Evolutionary conservation across 805 yeast species (phyloP).

Genomic region (Brettanomyces bruxellensis): DNA sequence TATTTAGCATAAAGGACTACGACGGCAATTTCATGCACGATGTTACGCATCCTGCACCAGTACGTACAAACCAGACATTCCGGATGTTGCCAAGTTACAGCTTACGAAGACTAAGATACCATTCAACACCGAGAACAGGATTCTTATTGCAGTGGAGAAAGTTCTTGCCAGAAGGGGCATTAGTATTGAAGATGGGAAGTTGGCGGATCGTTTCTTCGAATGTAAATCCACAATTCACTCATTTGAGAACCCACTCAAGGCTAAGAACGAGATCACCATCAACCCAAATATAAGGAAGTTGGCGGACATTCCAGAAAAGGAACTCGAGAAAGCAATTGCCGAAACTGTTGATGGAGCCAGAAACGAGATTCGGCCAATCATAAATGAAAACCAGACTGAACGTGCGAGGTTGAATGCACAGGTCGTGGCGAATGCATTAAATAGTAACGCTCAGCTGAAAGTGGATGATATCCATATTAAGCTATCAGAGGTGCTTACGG

Average conservation of each 20-base stretch:
- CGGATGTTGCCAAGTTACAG: constrained; percentile 14
- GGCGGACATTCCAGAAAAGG: constrained; percentile 10
- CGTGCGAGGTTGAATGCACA: constrained; percentile 20
- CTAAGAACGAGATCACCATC: constrained; percentile 11
- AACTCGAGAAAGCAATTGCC: constrained; percentile 13
- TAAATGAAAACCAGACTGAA: constrained; percentile 13
- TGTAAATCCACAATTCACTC: constrained; percentile 12
- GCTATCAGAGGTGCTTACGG: constrained; percentile 13
- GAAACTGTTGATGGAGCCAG: constrained; percentile 21
- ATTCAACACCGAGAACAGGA: constrained; percentile 18
- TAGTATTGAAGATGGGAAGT: constrained; percentile 10
- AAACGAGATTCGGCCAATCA: constrained; percentile 15
- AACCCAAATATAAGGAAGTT: constrained; percentile 8
- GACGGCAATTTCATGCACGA: background rate
- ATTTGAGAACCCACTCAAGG: constrained; percentile 16
- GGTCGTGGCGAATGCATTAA: constrained; percentile 22
- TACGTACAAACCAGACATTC: background rate
- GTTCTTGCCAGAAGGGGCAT: constrained; percentile 16
- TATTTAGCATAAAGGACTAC: too few relatives aligned
- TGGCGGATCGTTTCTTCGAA: constrained; percentile 10
- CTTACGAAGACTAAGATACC: constrained; percentile 19
- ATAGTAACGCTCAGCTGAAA: constrained; percentile 23
- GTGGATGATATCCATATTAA: constrained; percentile 16
- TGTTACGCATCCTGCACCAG: background rate
- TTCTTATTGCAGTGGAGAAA: constrained; percentile 21